Conservation (phyloP, 2,329 filamentous ascomycete species). For the Xylariaceae sp. region DNA sequence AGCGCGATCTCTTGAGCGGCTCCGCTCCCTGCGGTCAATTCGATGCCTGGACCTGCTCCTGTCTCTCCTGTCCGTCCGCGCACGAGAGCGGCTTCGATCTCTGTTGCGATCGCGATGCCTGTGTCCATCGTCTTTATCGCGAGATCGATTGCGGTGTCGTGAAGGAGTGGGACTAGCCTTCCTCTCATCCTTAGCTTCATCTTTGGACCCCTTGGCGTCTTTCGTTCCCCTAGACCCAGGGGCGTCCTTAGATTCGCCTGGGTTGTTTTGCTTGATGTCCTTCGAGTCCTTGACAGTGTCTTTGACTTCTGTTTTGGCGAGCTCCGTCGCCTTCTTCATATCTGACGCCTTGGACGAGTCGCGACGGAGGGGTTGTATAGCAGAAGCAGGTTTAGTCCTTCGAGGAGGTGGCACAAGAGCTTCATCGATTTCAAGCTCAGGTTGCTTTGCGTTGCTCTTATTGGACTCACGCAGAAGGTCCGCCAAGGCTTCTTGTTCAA, state of each 20-base stretch:
- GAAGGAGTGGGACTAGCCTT: slow-evolving; percentile 22
- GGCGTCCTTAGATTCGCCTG: slow-evolving; percentile 14
- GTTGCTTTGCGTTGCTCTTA: slow-evolving; percentile 41
- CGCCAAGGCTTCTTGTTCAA: slow-evolving; percentile 55
- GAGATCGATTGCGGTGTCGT: slow-evolving; percentile 21
- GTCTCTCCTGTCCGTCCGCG: slow-evolving; percentile 25
- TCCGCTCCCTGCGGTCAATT: slow-evolving; percentile 26
- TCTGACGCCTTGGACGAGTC: slow-evolving; percentile 41
- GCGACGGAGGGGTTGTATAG: slow-evolving; percentile 52
- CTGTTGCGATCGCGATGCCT: slow-evolving; percentile 26
- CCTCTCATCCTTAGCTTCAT: slow-evolving; percentile 21
- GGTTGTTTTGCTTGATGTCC: slow-evolving; percentile 11
- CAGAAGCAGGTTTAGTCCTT: slow-evolving; percentile 49
- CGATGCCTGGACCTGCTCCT: slow-evolving; percentile 23
- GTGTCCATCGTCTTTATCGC: slow-evolving; percentile 21
- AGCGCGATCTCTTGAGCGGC: slow-evolving; percentile 33
- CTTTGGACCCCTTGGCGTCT: slow-evolving; percentile 17
- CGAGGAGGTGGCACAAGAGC: slow-evolving; percentile 51
- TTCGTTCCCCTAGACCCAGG: slow-evolving; percentile 20
- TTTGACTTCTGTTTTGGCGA: slow-evolving; percentile 29
- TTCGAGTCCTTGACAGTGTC: slow-evolving; percentile 23
- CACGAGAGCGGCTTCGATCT: slow-evolving; percentile 21
- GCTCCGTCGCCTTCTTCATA: slow-evolving; percentile 32
- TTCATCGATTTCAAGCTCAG: slow-evolving; percentile 53
- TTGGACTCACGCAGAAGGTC: slow-evolving; percentile 58